These are phyloP conservation scores for Cajanus cajan DNA, from an alignment of 306 rosid species.

Conservation along the genomic window DNA sequence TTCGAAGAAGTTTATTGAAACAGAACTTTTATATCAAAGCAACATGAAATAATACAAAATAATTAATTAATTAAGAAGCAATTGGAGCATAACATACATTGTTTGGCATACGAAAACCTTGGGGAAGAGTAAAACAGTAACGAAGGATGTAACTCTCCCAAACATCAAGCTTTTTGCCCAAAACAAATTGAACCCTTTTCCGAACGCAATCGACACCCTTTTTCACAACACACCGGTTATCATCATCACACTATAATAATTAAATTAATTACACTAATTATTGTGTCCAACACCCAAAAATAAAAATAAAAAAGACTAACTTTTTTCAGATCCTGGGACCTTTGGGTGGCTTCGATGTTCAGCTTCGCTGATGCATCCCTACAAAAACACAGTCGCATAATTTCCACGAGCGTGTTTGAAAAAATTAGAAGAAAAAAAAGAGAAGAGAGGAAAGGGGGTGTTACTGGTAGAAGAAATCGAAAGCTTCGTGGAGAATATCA, in stretches of 20 bases:
- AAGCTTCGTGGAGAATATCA: constrained; percentile 59
- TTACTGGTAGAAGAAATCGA: constrained; percentile 61
- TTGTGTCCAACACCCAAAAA: not conserved
- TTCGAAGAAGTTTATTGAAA: too few relatives aligned
- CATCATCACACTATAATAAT: not conserved
- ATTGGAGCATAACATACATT: constrained; percentile 43
- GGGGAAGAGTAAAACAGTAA: constrained; percentile 73
- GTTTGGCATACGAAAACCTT: constrained; percentile 57
- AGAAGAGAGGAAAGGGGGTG: not conserved
- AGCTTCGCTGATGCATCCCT: constrained; percentile 64
- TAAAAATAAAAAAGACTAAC: constrained; percentile 14
- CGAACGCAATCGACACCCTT: constrained; percentile 63
- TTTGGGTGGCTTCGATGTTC: constrained; percentile 47
- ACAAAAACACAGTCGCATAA: not conserved
- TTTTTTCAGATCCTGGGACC: constrained; percentile 59
- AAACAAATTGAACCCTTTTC: constrained; percentile 47
- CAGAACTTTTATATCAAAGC: not conserved
- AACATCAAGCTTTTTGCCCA: constrained; percentile 58
- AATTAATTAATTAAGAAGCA: not conserved
- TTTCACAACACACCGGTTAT: not conserved
- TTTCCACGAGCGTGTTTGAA: not conserved
- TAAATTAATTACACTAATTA: not conserved
- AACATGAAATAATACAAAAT: not conserved
- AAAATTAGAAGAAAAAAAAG: not conserved
- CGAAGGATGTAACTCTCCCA: constrained; percentile 79